Percentiles rank a stretch among this genome's conserved stretches.
Conservation (phyloP, 257 asterid genomes). For the Buddleja alternifolia region DNA sequence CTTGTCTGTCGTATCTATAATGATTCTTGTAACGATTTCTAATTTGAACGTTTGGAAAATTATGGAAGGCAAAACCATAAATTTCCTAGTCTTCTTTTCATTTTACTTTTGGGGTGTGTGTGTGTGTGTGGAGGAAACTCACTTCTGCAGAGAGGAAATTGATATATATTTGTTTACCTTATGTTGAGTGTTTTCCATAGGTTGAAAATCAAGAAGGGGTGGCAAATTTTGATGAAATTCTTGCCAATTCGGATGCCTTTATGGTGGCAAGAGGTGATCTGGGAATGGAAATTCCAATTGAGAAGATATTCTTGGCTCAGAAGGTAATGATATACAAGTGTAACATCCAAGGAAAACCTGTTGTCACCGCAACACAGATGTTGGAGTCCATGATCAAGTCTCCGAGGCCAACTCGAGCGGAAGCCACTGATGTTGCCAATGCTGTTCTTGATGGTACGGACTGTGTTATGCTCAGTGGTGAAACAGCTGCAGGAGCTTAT, state of each 20-base stretch:
- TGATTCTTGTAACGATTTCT: neutral
- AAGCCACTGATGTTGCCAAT: constrained; percentile 49
- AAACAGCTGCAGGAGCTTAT: constrained; percentile 55
- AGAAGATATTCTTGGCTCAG: constrained; percentile 51
- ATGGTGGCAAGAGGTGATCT: constrained; percentile 55
- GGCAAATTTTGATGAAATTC: constrained; percentile 53
- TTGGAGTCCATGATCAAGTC: constrained; percentile 59
- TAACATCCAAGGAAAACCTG: constrained; percentile 57
- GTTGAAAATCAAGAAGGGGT: constrained; percentile 55
- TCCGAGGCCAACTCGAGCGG: constrained; percentile 56
- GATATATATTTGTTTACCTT: neutral
- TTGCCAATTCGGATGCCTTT: constrained; percentile 51
- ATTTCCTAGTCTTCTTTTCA: neutral
- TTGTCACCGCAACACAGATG: constrained; percentile 55
- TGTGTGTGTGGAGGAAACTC: no score
- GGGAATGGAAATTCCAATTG: constrained; percentile 51
- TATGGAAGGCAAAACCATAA: neutral
- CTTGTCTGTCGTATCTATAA: neutral
- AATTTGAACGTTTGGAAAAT: neutral
- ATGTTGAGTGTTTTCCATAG: constrained; percentile 19
- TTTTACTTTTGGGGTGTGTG: no score
- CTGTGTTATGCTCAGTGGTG: constrained; percentile 51
- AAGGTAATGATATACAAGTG: constrained; percentile 51
- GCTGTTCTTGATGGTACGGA: constrained; percentile 52
- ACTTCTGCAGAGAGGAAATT: neutral